A percentile compares a stretch with the other conserved stretches of the same genome.
phyloP scores from a whole-genome alignment of 768 basidiomycete species.

The Coprinopsis cinerea region DNA sequence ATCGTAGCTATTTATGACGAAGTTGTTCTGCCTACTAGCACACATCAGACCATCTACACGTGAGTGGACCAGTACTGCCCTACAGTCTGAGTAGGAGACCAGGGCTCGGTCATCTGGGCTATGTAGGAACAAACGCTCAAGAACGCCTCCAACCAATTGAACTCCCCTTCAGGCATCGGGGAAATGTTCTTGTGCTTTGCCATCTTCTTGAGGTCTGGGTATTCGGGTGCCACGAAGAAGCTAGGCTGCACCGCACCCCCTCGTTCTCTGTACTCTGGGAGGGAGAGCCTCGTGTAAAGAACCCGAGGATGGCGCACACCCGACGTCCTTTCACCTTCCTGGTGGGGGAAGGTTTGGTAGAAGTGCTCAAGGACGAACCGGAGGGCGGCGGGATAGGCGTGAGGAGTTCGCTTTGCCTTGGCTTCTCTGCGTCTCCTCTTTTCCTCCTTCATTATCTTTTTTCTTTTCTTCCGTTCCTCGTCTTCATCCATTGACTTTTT shows the following conservation, averaged over 20 bases:
- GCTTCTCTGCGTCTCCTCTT: too few relatives aligned
- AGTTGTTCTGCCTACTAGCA: too few relatives aligned
- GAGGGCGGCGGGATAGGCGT: slow-evolving; percentile 12
- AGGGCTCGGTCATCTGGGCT: slow-evolving; percentile 17
- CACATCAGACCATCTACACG: too few relatives aligned
- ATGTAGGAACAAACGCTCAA: slow-evolving; percentile 18
- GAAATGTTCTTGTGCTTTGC: slow-evolving; percentile 7
- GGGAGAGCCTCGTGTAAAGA: slow-evolving; percentile 15
- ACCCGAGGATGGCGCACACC: background rate
- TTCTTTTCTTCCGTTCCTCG: background rate
- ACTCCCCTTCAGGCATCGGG: slow-evolving; percentile 17
- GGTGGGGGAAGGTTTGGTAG: slow-evolving; percentile 6
- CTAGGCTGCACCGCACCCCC: slow-evolving; percentile 5
- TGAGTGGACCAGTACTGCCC: slow-evolving; percentile 19
- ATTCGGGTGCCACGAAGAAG: slow-evolving; percentile 10
- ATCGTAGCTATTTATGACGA: too few relatives aligned
- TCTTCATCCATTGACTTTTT: background rate
- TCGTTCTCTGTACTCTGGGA: background rate
- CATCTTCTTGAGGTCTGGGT: slow-evolving; percentile 4
- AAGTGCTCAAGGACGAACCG: slow-evolving; percentile 15
- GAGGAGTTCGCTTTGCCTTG: slow-evolving; percentile 7
- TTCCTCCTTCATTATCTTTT: too few relatives aligned
- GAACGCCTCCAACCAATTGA: slow-evolving; percentile 23
- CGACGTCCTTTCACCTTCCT: background rate
- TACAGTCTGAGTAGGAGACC: slow-evolving; percentile 17